Conservation (phyloP, 345 rosid genomes). For the Eucalyptus sp. region DNA sequence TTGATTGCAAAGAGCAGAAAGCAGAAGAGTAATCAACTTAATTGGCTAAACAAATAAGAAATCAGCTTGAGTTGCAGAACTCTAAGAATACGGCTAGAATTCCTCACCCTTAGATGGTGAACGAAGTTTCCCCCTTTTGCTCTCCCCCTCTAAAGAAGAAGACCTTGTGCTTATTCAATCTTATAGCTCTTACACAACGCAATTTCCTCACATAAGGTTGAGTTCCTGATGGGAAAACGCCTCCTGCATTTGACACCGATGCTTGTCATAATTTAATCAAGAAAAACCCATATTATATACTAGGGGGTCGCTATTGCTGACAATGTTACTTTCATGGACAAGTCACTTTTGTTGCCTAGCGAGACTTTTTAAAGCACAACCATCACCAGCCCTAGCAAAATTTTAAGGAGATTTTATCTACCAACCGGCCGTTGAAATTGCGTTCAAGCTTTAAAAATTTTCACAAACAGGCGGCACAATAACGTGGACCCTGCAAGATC, state of each 20-base stretch:
- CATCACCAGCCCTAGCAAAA: neutral
- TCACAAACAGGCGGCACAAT: neutral
- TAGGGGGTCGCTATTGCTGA: slow-evolving; percentile 15
- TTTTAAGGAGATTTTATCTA: neutral
- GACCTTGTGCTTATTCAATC: neutral
- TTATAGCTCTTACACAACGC: neutral
- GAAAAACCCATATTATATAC: neutral
- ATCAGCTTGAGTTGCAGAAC: neutral
- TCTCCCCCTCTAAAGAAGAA: slow-evolving; percentile 15
- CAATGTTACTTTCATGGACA: neutral
- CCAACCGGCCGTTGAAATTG: slow-evolving; percentile 17
- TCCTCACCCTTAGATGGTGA: neutral
- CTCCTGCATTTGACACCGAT: neutral
- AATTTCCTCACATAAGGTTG: neutral
- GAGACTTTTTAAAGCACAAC: slow-evolving; percentile 8
- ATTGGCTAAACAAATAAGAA: neutral
- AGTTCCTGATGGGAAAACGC: slow-evolving; percentile 10
- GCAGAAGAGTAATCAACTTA: neutral
- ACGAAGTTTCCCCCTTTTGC: slow-evolving; percentile 1
- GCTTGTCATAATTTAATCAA: neutral
- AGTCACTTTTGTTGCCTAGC: slow-evolving; percentile 9
- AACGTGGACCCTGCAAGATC: neutral
- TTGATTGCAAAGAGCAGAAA: neutral
- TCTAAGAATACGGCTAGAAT: neutral
- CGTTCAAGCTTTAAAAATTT: neutral